Evolutionary conservation across 2,329 filamentous ascomycete genomes (phyloP), one percentile per base, ranked within the genome.

Genomic region (Talaromyces sp.): DNA sequence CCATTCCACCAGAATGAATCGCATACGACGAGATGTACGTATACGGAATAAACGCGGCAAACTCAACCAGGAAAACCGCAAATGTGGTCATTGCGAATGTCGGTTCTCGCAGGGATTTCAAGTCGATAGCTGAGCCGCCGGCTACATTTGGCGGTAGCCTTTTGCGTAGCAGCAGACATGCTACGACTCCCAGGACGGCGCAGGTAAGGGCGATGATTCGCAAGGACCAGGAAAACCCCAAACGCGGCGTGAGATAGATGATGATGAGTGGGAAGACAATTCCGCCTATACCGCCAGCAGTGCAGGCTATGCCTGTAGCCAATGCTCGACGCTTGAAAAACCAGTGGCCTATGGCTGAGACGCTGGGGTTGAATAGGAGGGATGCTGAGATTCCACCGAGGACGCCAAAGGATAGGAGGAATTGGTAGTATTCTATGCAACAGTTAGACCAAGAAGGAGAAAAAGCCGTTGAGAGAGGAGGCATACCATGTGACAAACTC

Each of bases 371-470:
- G 36, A 75, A 73, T 7, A 76, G 65, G 0, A 67, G 64, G 50
- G 67, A 71, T 1, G 69, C 66, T 2, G 70, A 71, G n/a, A 75
- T 61, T 2, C 74, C 74, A 0, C 70, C 72, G 9, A 76, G 67
- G 1, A 76, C 67, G 7, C 72, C 69, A 56, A 76, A 75, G 1
- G 69, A 71, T 6, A 76, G 66, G 57, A 76, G 71, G n/a, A 75
- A 70, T 23, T 75, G 73, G 57, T 75, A 76, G 59, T 75, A 76
- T 60, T 74, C 70, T 72, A 27, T 1, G 23, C 1, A 10, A 10
- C 12, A 8, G 10, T 47, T 47, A 47, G 44, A 27, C 6, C 18
- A 9, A 34, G 0, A 66, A 33, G 9, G 65, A 52, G 16, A 63
- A 1, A 58, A 51, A 59, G 64, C 67, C 12, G 73, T 61, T 16